Evolutionary conservation across 1,139 yeast species (phyloP).

Genomic region (Candida neerlandica): DNA sequence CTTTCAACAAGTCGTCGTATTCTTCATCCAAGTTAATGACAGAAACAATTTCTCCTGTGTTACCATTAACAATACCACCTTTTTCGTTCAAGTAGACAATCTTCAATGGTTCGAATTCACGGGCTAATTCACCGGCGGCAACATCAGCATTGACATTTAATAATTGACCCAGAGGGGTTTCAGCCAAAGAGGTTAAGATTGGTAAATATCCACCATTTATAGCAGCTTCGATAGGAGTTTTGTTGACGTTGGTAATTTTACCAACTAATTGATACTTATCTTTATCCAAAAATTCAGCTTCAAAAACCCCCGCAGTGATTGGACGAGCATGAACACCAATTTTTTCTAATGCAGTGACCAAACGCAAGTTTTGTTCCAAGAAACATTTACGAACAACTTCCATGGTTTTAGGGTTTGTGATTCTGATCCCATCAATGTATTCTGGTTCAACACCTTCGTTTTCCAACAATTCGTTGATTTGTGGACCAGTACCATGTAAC

Average conservation of each 20-base stretch:
- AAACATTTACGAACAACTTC: constrained; percentile 93
- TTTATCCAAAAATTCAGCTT: constrained; percentile 89
- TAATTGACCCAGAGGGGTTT: constrained; percentile 94
- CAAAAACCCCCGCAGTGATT: constrained; percentile 95
- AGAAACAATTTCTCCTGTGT: constrained; percentile 86
- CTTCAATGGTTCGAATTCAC: constrained; percentile 95
- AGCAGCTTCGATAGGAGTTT: constrained; percentile 90
- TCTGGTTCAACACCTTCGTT: constrained; percentile 95
- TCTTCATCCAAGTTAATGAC: constrained; percentile 95
- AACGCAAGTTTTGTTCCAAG: constrained; percentile 88
- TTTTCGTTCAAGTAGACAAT: constrained; percentile 95
- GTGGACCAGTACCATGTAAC: constrained; percentile 98
- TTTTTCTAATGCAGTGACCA: constrained; percentile 93
- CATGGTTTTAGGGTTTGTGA: constrained; percentile 95
- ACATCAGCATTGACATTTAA: constrained; percentile 97
- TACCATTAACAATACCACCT: constrained; percentile 95
- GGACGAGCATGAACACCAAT: constrained; percentile 99
- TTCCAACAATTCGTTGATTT: constrained; percentile 90
- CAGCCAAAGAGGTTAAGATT: constrained; percentile 92
- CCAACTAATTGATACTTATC: constrained; percentile 94
- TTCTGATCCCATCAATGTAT: constrained; percentile 94
- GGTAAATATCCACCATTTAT: constrained; percentile 97
- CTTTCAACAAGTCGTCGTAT: constrained; percentile 84
- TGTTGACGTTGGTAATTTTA: constrained; percentile 80
- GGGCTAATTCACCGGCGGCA: constrained; percentile 97